Conservation (phyloP, 2,329 filamentous ascomycete species). For the Neocucurbitaria cava region DNA sequence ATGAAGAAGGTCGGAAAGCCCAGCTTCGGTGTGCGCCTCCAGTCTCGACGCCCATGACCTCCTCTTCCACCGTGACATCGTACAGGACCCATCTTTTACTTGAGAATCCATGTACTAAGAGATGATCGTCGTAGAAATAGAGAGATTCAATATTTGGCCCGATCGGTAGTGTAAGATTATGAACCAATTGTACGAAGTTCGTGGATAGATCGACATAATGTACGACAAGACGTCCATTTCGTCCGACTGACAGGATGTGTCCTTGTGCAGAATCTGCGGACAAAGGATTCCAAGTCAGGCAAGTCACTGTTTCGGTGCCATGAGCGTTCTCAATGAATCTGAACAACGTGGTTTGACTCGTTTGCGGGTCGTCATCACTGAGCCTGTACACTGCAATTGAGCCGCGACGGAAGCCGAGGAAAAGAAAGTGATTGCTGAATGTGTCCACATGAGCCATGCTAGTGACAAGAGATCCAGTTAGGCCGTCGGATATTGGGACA, state of each 20-base stretch:
- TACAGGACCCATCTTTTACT: conserved; percentile 81
- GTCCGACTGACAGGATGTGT: conserved; percentile 73
- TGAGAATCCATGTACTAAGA: conserved; percentile 82
- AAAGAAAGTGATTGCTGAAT: conserved; percentile 38
- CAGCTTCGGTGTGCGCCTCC: conserved; percentile 85
- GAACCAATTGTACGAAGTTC: conserved; percentile 57
- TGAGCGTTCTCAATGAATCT: conserved; percentile 48
- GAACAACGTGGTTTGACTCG: conserved; percentile 11
- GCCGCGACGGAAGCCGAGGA: conserved; percentile 65
- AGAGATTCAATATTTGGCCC: conserved; percentile 79
- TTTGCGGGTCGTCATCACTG: conserved; percentile 6
- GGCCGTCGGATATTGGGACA: conserved; percentile 32
- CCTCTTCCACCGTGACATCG: conserved; percentile 74
- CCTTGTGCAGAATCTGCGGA: conserved; percentile 47
- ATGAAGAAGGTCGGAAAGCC: conserved; percentile 56
- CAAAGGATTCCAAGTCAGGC: conserved; percentile 55
- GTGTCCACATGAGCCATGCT: conserved; percentile 51
- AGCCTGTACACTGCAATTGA: conserved; percentile 58
- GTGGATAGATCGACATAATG: conserved; percentile 52
- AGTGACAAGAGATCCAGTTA: conserved; percentile 59
- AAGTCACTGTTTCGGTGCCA: conserved; percentile 71
- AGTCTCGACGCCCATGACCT: conserved; percentile 77
- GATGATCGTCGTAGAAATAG: conserved; percentile 61
- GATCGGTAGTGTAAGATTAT: conserved; percentile 73
- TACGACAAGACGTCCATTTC: conserved; percentile 78